Base-by-base conservation (phyloP, 2,329 filamentous ascomycete genomes). In the Coniochaeta prunicola region DNA sequence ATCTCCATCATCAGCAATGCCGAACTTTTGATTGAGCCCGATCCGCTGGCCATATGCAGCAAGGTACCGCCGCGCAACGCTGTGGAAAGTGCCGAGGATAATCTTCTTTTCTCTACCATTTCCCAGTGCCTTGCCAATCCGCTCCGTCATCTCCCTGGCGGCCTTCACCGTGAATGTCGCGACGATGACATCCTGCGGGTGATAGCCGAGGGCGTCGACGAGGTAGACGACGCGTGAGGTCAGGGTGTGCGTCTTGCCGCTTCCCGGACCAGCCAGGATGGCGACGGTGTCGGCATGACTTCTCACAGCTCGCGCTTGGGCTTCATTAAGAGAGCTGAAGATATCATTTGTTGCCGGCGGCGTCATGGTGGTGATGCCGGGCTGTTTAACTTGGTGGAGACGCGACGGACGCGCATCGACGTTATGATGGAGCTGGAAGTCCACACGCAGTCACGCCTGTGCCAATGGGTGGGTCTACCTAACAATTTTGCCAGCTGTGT, bases 91-190 rank as follows among this genome's bases (percentile, higher is more conserved):
- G 19, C 93, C 93, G 4, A 99, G 78, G 33, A 97, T 83, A 63
- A 99, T 79, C 66, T 86, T 89, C 58, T 82, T 86, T 69, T 92
- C 90, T 17, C 87, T 76, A 6, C 87, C 87, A 61, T 88, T 82
- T 1, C 92, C 92, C n/a, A 97, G 80, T n/a, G 90, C 81, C 60
- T 82, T 87, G 0, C 87, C 85, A 59, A 97, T 90, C 8, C 93
- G 85, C 68, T 91, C 86, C 67, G 92, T 91, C 93, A 99, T 99
- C 76, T 97, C 93, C 19, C 79, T 84, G 19, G 92, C 91, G 1
- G 94, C 92, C 72, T 97, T 97, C 71, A 96, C 92, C 1, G 94
- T 99, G 70, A 99, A 99, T 0, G 93, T 97, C 62, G 93, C 94
- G 60, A 97, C 93, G 60, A 99, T 87, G 67, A 97, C 86, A 75